Conservation (phyloP, 116 monocot genomes). For the Zostera marina region DNA sequence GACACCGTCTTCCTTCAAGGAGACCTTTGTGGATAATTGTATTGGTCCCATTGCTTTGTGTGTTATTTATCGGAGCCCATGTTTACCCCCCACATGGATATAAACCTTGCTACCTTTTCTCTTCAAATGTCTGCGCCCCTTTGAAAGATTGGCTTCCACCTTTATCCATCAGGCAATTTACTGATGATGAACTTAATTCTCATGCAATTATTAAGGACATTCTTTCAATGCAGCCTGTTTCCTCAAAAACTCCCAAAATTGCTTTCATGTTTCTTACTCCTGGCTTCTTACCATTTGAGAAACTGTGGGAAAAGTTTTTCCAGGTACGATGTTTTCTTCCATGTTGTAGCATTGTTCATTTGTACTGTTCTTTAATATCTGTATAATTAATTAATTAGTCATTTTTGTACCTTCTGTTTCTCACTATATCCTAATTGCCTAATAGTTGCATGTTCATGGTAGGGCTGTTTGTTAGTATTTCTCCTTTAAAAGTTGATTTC, state of each 20-base stretch:
- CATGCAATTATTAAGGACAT: constrained; percentile 48
- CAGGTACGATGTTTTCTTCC: constrained; percentile 19
- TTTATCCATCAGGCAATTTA: constrained; percentile 20
- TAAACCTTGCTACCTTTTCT: constrained; percentile 57
- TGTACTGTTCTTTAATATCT: too few relatives aligned
- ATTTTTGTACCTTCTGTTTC: too few relatives aligned
- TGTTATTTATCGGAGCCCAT: constrained; percentile 54
- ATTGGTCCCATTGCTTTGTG: constrained; percentile 44
- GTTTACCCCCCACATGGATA: constrained; percentile 38
- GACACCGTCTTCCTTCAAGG: constrained; percentile 31
- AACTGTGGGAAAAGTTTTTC: constrained; percentile 87
- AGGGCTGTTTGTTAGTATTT: too few relatives aligned
- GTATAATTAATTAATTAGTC: too few relatives aligned
- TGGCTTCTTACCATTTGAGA: constrained; percentile 88
- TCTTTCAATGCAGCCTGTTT: constrained; percentile 26
- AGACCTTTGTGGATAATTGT: constrained; percentile 71
- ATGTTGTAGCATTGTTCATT: not conserved
- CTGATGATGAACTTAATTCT: constrained; percentile 70
- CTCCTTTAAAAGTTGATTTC: too few relatives aligned
- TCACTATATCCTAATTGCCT: too few relatives aligned
- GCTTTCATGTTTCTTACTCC: constrained; percentile 95
- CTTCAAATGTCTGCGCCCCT: constrained; percentile 48
- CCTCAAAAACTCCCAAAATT: constrained; percentile 43
- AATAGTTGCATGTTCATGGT: too few relatives aligned
- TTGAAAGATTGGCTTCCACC: constrained; percentile 83